These are phyloP conservation scores for Solanum hybrid DNA, from an alignment of 305 asterid genomes.

Conservation along the genomic window DNA sequence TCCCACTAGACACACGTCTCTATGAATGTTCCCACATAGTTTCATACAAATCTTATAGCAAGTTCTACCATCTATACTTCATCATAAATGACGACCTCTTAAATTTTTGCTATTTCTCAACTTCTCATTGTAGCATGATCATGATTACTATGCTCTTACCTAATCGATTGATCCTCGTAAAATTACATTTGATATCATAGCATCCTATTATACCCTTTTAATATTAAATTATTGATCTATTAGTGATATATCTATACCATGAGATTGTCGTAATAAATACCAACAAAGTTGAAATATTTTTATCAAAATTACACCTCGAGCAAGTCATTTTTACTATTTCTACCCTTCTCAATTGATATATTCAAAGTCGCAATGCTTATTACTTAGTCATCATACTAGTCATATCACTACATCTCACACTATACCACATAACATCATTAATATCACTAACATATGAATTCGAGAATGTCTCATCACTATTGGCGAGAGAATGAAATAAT, in stretches of 20 bases:
- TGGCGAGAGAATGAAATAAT: neutral
- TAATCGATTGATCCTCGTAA: neutral
- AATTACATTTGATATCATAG: neutral
- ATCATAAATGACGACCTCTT: neutral
- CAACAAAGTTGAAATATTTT: neutral
- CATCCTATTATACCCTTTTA: neutral
- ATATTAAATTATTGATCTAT: too few relatives aligned
- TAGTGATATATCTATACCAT: neutral
- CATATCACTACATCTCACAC: neutral
- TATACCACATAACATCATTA: neutral
- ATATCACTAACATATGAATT: neutral
- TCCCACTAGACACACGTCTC: neutral
- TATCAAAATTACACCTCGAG: neutral
- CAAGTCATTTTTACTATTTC: neutral
- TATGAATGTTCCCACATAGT: neutral
- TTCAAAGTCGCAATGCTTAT: neutral
- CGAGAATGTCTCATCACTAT: neutral
- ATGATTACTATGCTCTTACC: neutral
- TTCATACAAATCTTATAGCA: neutral
- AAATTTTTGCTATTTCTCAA: neutral
- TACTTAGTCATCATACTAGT: neutral
- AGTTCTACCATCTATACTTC: neutral
- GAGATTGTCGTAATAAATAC: neutral
- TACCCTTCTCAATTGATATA: neutral
- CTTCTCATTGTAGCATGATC: neutral